Base-by-base conservation (phyloP, 2,329 filamentous ascomycete species). In the Lasiodiplodia sp. region DNA sequence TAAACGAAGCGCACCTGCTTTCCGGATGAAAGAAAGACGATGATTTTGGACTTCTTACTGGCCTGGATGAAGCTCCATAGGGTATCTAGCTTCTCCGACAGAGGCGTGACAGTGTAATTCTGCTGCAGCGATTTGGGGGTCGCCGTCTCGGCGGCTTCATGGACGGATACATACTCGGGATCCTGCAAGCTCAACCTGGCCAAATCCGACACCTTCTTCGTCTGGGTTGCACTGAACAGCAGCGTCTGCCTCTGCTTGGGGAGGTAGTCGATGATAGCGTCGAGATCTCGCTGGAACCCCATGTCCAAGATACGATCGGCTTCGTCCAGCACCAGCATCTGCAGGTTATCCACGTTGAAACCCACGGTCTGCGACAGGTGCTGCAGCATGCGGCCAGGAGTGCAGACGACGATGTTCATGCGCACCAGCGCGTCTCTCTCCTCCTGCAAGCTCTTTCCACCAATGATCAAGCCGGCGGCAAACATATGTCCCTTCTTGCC, bases 361-460 rank as follows among this genome's bases (percentile, higher is more conserved):
- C 91, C 90, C 0, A 93, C 92, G 0, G 95, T 98, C 83, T 97
- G 94, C 75, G 97, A 95, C 75, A 99, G 85, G 79, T 99, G 96
- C 80, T 99, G 96, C 73, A 98, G 83, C 87, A 99, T 97, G 44
- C 96, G 89, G 1, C 96, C 96, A 0, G 96, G 96, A 1, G 96
- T 99, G 76, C 94, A 97, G 11, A 99, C 93, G 31, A 99, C 83
- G 58, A 99, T 98, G 78, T 98, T 99, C 95, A 99, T 98, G 72
- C 93, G 88, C 3, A 89, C 88, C 70, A 99, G 78, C 40, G 94
- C 87, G 73, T 96, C 92, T 28, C 92, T 90, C 81, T 99, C 91
- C 76, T 97, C 94, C 76, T 92, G 90, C 74, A 97, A 77, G 78
- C 88, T 94, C 85, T 97, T 97, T 51, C 96, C 96, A 51, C 96